Base-by-base conservation (phyloP, 2,329 filamentous ascomycete species). In the Trichoderma sp. region DNA sequence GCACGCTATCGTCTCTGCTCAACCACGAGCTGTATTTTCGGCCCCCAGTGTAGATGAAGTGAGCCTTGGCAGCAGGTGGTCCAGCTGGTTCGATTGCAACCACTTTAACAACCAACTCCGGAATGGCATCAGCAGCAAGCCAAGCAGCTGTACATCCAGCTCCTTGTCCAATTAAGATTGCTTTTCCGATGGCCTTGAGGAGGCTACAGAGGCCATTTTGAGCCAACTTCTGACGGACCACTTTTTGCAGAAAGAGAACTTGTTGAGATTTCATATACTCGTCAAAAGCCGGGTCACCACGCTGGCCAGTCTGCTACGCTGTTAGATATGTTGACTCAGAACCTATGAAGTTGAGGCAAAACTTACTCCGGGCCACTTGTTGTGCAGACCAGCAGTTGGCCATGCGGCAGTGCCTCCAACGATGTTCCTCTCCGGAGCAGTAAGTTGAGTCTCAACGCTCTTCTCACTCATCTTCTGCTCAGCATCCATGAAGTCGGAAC, bases 21-120 rank as follows among this genome's bases (percentile, higher is more conserved):
- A 80, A 74, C 32, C 73, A 75, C 2, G 75, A 68, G 3, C 67
- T 75, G 68, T 76, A 79, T 3, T 47, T 34, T 5, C 75, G 74
- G 13, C 30, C 28, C 2, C 7, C 67, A 11, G 15, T 47, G 28
- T 7, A 43, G 8, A 64, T 73, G 0, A 68, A 43, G 12, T 68
- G 65, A 2, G 74, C 73, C 1, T 67, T 75, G 12, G 79, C 80
- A 74, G 85, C 88, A 0, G 86, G 87, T 1, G 87, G 87, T 0
- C 87, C 87, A 4, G 80, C 76, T 0, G 87, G 87, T 74, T 90
- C 88, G 13, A 90, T 73, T 1, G 83, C 81, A 1, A 90, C 77
- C 23, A 88, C 82, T 0, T 79, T 84, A 23, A 82, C 82, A 2
- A 89, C 84, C 0, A 85, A 78, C 0, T 83, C 74, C 0, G 88